These are phyloP conservation scores for Irpex sp. DNA, from an alignment of 1,284 basidiomycete species.

Conservation along the genomic window DNA sequence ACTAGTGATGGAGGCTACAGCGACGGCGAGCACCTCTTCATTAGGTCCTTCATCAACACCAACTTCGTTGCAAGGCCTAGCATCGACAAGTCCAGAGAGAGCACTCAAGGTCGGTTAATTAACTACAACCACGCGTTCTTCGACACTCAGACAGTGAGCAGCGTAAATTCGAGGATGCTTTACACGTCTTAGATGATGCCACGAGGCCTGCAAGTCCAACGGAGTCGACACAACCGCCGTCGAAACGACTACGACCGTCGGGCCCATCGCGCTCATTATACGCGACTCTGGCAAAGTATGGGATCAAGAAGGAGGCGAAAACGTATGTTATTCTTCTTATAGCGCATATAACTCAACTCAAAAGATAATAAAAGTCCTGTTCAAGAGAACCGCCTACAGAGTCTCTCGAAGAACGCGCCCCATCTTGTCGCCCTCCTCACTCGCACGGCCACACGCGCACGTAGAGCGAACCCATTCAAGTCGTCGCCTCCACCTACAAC, in stretches of 20 bases:
- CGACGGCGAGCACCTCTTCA: neutral
- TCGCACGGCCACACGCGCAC: slow-evolving; percentile 54
- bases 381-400: slow-evolving; percentile 19
- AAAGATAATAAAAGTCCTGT: neutral
- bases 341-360: neutral
- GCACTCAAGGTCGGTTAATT: slow-evolving; percentile 6
- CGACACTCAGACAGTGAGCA: slow-evolving; percentile 22
- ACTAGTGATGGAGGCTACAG: neutral
- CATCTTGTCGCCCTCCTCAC: slow-evolving; percentile 62
- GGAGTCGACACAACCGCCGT: slow-evolving; percentile 32
- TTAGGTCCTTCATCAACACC: neutral
- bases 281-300: slow-evolving; percentile 70
- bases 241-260: slow-evolving; percentile 47
- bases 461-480: slow-evolving; percentile 42
- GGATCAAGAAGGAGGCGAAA: slow-evolving; percentile 48
- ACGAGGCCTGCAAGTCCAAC: slow-evolving; percentile 32
- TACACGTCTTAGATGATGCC: slow-evolving; percentile 57
- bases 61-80: neutral
- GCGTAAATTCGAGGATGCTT: slow-evolving; percentile 72
- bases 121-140: neutral
- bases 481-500: slow-evolving; percentile 24
- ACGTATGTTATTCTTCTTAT: slow-evolving; percentile 20
- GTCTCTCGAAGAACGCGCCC: slow-evolving; percentile 51
- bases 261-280: slow-evolving; percentile 48
- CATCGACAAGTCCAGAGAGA: neutral